Conservation (phyloP, 257 asterid species). For the Plantago elongata region DNA sequence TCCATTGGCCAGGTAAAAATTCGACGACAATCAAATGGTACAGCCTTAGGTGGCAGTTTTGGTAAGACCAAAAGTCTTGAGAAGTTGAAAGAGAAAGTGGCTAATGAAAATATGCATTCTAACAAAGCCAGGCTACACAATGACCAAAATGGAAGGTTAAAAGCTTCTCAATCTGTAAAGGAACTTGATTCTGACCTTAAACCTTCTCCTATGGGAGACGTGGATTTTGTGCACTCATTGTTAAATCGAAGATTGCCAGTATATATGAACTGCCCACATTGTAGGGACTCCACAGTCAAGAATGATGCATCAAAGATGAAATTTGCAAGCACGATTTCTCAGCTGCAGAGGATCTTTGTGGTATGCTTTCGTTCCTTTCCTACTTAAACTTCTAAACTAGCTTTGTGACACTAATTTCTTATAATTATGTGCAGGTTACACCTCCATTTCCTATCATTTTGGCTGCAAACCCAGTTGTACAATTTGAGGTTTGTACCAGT, state of each 20-base stretch:
- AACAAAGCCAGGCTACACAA: constrained; percentile 44
- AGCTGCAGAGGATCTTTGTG: constrained; percentile 93
- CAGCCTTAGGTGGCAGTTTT: constrained; percentile 31
- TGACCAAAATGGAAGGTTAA: constrained; percentile 28
- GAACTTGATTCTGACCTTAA: constrained; percentile 44
- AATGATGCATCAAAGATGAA: constrained; percentile 37
- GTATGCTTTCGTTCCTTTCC: constrained; percentile 34
- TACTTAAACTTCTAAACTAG: not conserved
- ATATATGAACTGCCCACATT: constrained; percentile 92
- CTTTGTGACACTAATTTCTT: constrained; percentile 10
- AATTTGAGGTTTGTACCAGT: constrained; percentile 68
- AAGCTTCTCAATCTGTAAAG: constrained; percentile 27
- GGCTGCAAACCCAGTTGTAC: constrained; percentile 71
- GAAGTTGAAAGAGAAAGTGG: constrained; percentile 51
- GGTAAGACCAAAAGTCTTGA: constrained; percentile 45
- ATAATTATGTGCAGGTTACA: constrained; percentile 58
- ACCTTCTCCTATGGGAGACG: constrained; percentile 40
- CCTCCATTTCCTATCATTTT: constrained; percentile 74
- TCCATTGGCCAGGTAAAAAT: constrained; percentile 50
- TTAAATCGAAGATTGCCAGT: constrained; percentile 66
- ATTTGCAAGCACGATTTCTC: constrained; percentile 79
- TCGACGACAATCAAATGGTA: constrained; percentile 60
- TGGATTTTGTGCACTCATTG: constrained; percentile 47
- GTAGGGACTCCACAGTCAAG: constrained; percentile 45
- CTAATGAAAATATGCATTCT: constrained; percentile 30